Percentiles rank a stretch among this genome's conserved stretches.
These are phyloP conservation scores for Venturia aucupariae DNA, from an alignment of 2,329 filamentous ascomycete genomes.

Conservation along the genomic window DNA sequence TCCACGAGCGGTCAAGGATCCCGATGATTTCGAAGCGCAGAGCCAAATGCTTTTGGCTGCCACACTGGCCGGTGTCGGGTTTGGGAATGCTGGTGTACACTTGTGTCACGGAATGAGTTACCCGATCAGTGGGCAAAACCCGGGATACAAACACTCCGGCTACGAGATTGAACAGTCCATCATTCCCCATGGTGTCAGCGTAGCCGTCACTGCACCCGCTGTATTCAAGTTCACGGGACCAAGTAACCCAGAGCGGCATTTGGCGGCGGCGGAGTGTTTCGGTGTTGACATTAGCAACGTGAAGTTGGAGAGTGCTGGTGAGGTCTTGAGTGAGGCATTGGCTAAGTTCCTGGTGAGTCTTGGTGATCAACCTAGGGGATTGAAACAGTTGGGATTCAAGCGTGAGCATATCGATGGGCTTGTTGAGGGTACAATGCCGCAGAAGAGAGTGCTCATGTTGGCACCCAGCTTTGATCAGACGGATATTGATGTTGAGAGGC, in stretches of 20 bases:
- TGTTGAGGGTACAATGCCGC: constrained; percentile 91
- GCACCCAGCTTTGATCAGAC: constrained; percentile 62
- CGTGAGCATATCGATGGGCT: constrained; percentile 66
- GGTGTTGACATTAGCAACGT: constrained; percentile 83
- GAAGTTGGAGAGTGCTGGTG: constrained; percentile 81
- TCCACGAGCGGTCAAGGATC: constrained; percentile 75
- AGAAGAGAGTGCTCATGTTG: constrained; percentile 81
- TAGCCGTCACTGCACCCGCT: constrained; percentile 85
- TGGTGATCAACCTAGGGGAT: constrained; percentile 81
- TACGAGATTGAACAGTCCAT: constrained; percentile 69
- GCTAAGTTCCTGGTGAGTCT: constrained; percentile 70
- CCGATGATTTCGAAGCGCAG: constrained; percentile 87
- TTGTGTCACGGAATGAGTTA: constrained; percentile 91
- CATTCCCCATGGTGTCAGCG: constrained; percentile 92
- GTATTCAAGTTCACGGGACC: constrained; percentile 90
- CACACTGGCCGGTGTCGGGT: constrained; percentile 88
- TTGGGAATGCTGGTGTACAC: constrained; percentile 96
- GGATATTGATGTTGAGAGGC: constrained; percentile 38
- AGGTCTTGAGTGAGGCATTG: constrained; percentile 76
- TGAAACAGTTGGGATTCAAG: constrained; percentile 76
- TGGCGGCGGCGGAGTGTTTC: constrained; percentile 81
- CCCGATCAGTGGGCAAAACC: constrained; percentile 92
- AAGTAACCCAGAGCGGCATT: constrained; percentile 85
- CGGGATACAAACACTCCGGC: constrained; percentile 78
- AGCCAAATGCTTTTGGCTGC: constrained; percentile 91